Percentiles rank a stretch among this genome's conserved stretches.
Conservation (phyloP, 2,329 filamentous ascomycete genomes). For the Knoxdaviesia proteae region DNA sequence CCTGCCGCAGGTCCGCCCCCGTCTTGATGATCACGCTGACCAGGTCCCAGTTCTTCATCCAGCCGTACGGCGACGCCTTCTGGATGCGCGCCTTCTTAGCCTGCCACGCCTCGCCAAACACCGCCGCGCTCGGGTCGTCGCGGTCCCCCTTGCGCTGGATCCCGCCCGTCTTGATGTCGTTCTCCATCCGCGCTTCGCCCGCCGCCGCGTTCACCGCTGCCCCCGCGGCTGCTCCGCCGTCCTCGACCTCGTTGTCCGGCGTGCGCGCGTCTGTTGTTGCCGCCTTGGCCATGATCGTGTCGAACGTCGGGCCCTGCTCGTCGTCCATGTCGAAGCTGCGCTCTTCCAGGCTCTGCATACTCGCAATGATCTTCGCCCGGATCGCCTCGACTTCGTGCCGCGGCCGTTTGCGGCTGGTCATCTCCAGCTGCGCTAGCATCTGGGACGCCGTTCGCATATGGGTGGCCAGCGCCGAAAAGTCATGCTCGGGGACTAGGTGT, state of each 20-base stretch:
- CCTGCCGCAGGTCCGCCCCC: constrained; percentile 61
- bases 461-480: constrained; percentile 64
- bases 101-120: constrained; percentile 73
- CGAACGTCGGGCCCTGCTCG: constrained; percentile 52
- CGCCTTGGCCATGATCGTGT: constrained; percentile 60
- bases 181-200: constrained; percentile 70
- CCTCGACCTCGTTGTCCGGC: constrained; percentile 2
- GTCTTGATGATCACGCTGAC: constrained; percentile 79
- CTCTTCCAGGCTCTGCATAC: constrained; percentile 74
- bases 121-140: constrained; percentile 68
- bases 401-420: constrained; percentile 60
- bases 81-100: constrained; percentile 68
- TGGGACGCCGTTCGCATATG: constrained; percentile 77
- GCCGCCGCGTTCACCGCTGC: constrained; percentile 25
- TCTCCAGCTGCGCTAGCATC: constrained; percentile 68
- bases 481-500: constrained; percentile 42
- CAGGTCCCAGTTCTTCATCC: constrained; percentile 80
- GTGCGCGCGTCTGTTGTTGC: constrained; percentile 27
- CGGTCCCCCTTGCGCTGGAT: constrained; percentile 63
- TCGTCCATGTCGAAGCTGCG: constrained; percentile 65
- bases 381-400: constrained; percentile 67
- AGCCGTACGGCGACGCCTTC: constrained; percentile 65
- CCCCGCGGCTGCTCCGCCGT: constrained; percentile 11
- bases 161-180: constrained; percentile 70
- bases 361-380: constrained; percentile 69